Conservation (phyloP, 306 rosid species). For the Herpetospermum pedunculosum region DNA sequence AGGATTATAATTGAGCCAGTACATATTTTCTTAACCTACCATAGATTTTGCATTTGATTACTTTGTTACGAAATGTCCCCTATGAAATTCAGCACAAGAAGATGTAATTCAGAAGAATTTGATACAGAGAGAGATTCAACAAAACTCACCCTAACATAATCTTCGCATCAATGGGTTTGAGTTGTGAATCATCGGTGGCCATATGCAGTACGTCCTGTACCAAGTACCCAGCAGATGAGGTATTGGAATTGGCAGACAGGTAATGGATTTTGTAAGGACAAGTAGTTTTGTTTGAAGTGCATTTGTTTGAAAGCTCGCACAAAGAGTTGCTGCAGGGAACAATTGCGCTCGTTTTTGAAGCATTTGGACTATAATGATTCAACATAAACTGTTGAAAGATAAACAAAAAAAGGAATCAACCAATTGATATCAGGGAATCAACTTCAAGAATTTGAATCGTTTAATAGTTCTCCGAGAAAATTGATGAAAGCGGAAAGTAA, state of each 20-base stretch:
- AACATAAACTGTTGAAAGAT: conserved; percentile 7
- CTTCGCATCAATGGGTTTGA: conserved; percentile 19
- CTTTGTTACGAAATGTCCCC: neutral
- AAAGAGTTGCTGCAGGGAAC: conserved; percentile 53
- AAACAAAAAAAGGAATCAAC: neutral
- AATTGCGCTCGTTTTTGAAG: conserved; percentile 47
- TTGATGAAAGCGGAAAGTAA: neutral
- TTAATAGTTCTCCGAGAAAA: neutral
- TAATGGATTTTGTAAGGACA: conserved; percentile 45
- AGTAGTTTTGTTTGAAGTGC: conserved; percentile 31
- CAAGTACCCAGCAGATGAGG: conserved; percentile 59
- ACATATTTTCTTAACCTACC: neutral
- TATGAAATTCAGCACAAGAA: neutral
- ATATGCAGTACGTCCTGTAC: conserved; percentile 77
- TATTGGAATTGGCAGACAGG: conserved; percentile 42
- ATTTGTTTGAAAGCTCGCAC: conserved; percentile 25
- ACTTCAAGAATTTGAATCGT: neutral
- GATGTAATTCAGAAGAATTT: neutral
- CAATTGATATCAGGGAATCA: neutral
- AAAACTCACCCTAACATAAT: conserved; percentile 60
- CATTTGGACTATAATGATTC: conserved; percentile 46
- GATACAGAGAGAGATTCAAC: neutral
- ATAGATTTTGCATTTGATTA: neutral
- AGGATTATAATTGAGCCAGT: no score
- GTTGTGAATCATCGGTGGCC: conserved; percentile 34